Conservation (phyloP, 345 rosid genomes). For the Erucastrum elatum region DNA sequence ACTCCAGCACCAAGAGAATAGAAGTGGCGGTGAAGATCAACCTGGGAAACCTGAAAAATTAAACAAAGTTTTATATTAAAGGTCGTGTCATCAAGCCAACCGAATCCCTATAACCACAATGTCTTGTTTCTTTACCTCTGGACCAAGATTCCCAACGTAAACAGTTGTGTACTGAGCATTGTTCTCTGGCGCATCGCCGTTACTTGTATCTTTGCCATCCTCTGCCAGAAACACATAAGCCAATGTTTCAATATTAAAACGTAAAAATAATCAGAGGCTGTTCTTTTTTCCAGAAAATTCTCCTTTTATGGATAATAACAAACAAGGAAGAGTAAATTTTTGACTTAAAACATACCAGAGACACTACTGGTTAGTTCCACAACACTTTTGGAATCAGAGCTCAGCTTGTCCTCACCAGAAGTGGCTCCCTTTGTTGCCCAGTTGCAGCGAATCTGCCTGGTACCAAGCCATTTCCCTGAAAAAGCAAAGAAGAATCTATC, state of each 20-base stretch:
- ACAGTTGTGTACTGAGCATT: slow-evolving; percentile 54
- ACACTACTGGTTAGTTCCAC: slow-evolving; percentile 78
- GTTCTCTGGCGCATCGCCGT: slow-evolving; percentile 49
- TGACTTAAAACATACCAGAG: slow-evolving; percentile 54
- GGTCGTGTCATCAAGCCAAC: not conserved
- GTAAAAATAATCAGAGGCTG: not conserved
- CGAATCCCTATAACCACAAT: not conserved
- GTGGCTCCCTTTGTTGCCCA: slow-evolving; percentile 91
- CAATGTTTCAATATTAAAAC: not conserved
- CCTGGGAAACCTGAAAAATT: slow-evolving; percentile 44
- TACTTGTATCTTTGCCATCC: slow-evolving; percentile 43
- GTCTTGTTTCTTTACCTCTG: slow-evolving; percentile 37
- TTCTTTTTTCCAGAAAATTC: not conserved
- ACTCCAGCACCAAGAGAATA: slow-evolving; percentile 54
- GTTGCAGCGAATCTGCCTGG: slow-evolving; percentile 90
- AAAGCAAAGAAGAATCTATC: not conserved
- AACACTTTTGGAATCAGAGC: slow-evolving; percentile 73
- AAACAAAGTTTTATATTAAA: not conserved
- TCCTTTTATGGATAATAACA: not conserved
- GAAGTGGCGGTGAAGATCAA: slow-evolving; percentile 55
- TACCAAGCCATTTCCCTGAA: slow-evolving; percentile 93
- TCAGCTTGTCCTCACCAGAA: slow-evolving; percentile 64
- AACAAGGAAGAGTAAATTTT: not conserved
- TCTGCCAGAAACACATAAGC: slow-evolving; percentile 28
- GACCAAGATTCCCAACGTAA: slow-evolving; percentile 53